phyloP scores from a whole-genome alignment of 768 basidiomycete genomes.

The Agrocybe pediades region DNA sequence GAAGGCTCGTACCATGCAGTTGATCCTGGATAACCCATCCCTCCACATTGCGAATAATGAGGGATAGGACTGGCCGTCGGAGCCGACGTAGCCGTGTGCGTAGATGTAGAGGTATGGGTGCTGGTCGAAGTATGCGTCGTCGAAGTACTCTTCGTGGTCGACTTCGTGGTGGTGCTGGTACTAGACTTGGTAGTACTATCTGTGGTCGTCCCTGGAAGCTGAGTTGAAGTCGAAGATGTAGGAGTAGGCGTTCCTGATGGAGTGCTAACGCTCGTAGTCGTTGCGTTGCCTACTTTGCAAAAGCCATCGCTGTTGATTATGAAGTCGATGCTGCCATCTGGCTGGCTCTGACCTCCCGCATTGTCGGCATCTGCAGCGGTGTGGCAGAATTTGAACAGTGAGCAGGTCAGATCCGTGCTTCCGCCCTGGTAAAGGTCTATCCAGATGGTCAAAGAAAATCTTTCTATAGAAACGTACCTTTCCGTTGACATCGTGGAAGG shows the following conservation, averaged over 20 bases:
- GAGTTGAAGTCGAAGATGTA: not conserved
- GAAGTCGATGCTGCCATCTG: slow-evolving; percentile 31
- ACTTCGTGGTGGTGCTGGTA: not conserved
- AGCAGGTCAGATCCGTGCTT: slow-evolving; percentile 36
- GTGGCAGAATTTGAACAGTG: slow-evolving; percentile 34
- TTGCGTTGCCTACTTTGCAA: slow-evolving; percentile 25
- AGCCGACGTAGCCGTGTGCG: not conserved
- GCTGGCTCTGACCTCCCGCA: slow-evolving; percentile 33
- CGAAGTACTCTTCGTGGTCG: not conserved
- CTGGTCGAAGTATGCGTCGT: not conserved
- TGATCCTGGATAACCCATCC: slow-evolving; percentile 5
- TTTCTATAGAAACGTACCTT: slow-evolving; percentile 24
- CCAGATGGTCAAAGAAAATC: not conserved
- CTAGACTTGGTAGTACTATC: not conserved
- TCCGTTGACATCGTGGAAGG: slow-evolving; percentile 37
- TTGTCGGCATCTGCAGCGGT: slow-evolving; percentile 28
- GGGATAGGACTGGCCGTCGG: slow-evolving; percentile 1
- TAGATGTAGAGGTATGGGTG: not conserved
- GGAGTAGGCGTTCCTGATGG: not conserved
- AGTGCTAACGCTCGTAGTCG: not conserved
- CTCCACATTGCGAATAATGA: slow-evolving; percentile 16
- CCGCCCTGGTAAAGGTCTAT: slow-evolving; percentile 23
- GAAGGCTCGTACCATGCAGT: slow-evolving; percentile 4
- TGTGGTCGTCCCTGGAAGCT: not conserved
- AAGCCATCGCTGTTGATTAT: slow-evolving; percentile 34